Percentiles rank a stretch among this genome's conserved stretches.
phyloP scores from a whole-genome alignment of 495 filamentous ascomycete species.

The Aspergillus bridgeri region DNA sequence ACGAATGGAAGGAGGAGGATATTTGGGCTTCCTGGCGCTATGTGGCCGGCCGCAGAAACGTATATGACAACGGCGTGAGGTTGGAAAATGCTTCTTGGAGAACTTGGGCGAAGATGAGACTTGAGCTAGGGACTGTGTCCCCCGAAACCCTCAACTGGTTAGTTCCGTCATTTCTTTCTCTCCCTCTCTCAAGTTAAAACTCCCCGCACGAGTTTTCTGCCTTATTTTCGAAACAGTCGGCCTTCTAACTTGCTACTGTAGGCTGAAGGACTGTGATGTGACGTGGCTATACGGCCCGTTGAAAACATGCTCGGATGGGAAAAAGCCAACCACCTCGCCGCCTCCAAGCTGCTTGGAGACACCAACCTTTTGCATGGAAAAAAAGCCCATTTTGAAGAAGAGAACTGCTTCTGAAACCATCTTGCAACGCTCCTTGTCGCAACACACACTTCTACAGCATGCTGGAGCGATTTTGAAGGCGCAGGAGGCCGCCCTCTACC shows the following conservation, averaged over 20 bases:
- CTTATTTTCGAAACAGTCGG: not conserved
- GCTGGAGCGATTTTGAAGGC: slow-evolving; percentile 89
- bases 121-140: slow-evolving; percentile 78
- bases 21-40: slow-evolving; percentile 98
- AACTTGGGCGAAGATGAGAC: slow-evolving; percentile 92
- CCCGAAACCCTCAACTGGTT: slow-evolving; percentile 90
- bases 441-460: slow-evolving; percentile 89
- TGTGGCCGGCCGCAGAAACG: slow-evolving; percentile 71
- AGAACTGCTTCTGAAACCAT: slow-evolving; percentile 94
- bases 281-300: slow-evolving; percentile 97
- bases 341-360: slow-evolving; percentile 67
- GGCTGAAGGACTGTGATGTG: slow-evolving; percentile 96
- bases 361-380: slow-evolving; percentile 73
- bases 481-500: slow-evolving; percentile 62
- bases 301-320: slow-evolving; percentile 56
- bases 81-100: slow-evolving; percentile 97
- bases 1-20: slow-evolving; percentile 95
- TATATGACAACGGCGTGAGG: slow-evolving; percentile 75
- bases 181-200: too few relatives aligned
- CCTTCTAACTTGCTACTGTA: slow-evolving; percentile 32
- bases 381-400: slow-evolving; percentile 96
- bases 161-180: slow-evolving; percentile 28
- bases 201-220: not conserved
- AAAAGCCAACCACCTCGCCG: slow-evolving; percentile 41
- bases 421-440: slow-evolving; percentile 84